phyloP scores from a whole-genome alignment of 768 basidiomycete genomes.

The Asterophora lycoperdoides region DNA sequence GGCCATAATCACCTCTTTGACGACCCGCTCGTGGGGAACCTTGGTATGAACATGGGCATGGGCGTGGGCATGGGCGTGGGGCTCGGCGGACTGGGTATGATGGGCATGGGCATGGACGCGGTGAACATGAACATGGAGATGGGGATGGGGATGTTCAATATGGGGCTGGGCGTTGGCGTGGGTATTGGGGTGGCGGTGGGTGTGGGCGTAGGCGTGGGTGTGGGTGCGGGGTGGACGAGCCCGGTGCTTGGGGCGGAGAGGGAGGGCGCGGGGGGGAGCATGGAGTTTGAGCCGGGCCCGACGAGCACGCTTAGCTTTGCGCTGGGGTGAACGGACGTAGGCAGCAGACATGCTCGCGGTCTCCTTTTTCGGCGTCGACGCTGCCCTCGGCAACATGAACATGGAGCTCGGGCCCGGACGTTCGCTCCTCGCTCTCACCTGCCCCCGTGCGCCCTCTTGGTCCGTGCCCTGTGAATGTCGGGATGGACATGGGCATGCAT shows the following conservation, averaged over 20 bases:
- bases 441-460: too few relatives aligned
- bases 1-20: neutral
- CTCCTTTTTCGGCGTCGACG: too few relatives aligned
- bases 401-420: too few relatives aligned
- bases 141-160: too few relatives aligned
- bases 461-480: too few relatives aligned
- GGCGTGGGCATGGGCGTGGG: conserved; percentile 2
- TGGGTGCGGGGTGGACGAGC: neutral
- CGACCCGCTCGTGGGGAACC: neutral
- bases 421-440: too few relatives aligned
- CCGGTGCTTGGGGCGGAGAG: neutral
- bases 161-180: neutral
- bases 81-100: too few relatives aligned
- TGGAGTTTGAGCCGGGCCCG: conserved; percentile 7
- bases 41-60: neutral
- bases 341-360: neutral
- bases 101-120: conserved; percentile 13
- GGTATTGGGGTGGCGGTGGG: conserved; percentile 7
- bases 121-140: conserved; percentile 14
- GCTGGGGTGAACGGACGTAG: conserved; percentile 19
- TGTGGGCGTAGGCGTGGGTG: conserved; percentile 6
- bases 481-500: too few relatives aligned
- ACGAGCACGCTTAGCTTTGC: conserved; percentile 27
- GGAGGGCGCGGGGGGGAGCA: neutral
- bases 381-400: too few relatives aligned